Conservation (phyloP, 441 rosid species). For the Syzygium malaccense region DNA sequence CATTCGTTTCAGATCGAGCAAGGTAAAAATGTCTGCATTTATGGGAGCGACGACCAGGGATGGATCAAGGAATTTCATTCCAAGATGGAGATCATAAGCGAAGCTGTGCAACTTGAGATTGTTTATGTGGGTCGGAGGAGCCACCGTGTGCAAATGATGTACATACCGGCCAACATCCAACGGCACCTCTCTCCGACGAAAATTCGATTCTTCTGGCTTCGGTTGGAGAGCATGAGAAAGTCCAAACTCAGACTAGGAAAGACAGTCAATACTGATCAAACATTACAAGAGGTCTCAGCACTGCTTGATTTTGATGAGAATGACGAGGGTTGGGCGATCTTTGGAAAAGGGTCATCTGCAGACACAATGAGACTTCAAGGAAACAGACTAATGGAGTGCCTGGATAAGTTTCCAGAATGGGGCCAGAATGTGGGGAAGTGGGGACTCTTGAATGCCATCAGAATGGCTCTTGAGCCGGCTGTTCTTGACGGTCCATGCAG, state of each 20-base stretch:
- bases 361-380: constrained; percentile 34
- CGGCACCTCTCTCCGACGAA: constrained; percentile 32
- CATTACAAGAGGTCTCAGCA: constrained; percentile 30
- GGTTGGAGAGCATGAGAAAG: constrained; percentile 58
- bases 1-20: constrained; percentile 45
- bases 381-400: constrained; percentile 22
- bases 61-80: constrained; percentile 47
- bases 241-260: constrained; percentile 31
- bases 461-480: constrained; percentile 23
- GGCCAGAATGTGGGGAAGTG: constrained; percentile 27
- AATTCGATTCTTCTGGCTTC: constrained; percentile 59
- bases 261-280: constrained; percentile 25
- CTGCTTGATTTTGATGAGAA: constrained; percentile 33
- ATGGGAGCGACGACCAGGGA: constrained; percentile 42
- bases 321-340: constrained; percentile 49
- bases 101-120: constrained; percentile 44
- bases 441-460: constrained; percentile 46
- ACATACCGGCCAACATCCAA: constrained; percentile 17
- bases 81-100: constrained; percentile 24
- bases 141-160: constrained; percentile 15
- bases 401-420: constrained; percentile 38
- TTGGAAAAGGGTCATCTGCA: constrained; percentile 37
- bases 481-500: constrained; percentile 28
- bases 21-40: constrained; percentile 50
- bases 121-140: constrained; percentile 44